These are phyloP conservation scores for Aureobasidium sp. DNA, from an alignment of 2,329 filamentous ascomycete genomes.

Conservation along the genomic window DNA sequence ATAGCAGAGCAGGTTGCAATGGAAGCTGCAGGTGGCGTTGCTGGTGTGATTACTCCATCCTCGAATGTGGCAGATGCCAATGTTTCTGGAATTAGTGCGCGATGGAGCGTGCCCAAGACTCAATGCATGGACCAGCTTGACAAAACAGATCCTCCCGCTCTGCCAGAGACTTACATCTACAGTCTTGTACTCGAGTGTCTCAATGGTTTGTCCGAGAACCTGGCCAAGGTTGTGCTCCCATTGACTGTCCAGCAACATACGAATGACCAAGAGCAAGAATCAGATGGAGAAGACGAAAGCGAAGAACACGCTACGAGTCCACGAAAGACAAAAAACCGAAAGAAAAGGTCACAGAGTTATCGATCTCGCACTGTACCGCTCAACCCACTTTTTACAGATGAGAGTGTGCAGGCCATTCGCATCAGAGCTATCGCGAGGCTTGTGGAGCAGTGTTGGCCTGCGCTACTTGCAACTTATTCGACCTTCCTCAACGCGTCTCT, in stretches of 20 bases:
- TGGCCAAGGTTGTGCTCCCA: conserved; percentile 89
- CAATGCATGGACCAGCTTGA: conserved; percentile 92
- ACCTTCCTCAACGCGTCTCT: conserved; percentile 89
- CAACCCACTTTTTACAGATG: conserved; percentile 71
- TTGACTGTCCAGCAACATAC: conserved; percentile 65
- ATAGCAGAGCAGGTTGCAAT: conserved; percentile 78
- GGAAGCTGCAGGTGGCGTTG: conserved; percentile 71
- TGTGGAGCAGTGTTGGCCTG: conserved; percentile 91
- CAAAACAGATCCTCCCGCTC: conserved; percentile 72
- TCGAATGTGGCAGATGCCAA: conserved; percentile 60
- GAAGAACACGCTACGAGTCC: conserved; percentile 25
- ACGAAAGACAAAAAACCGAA: conserved; percentile 23
- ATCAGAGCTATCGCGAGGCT: conserved; percentile 73
- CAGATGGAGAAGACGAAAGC: conserved; percentile 42
- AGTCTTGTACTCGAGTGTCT: conserved; percentile 83
- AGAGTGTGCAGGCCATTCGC: conserved; percentile 63
- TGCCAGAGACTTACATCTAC: conserved; percentile 93
- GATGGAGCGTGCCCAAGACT: conserved; percentile 83
- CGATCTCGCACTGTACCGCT: conserved; percentile 71
- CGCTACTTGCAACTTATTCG: conserved; percentile 87
- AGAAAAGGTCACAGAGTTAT: conserved; percentile 58
- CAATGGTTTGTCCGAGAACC: conserved; percentile 79
- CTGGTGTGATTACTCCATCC: conserved; percentile 75
- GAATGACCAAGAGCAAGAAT: conserved; percentile 17
- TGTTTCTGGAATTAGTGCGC: conserved; percentile 70